Evolutionary conservation across 208 protist species (phyloP).

Genomic region (Histomonas meleagridis): DNA sequence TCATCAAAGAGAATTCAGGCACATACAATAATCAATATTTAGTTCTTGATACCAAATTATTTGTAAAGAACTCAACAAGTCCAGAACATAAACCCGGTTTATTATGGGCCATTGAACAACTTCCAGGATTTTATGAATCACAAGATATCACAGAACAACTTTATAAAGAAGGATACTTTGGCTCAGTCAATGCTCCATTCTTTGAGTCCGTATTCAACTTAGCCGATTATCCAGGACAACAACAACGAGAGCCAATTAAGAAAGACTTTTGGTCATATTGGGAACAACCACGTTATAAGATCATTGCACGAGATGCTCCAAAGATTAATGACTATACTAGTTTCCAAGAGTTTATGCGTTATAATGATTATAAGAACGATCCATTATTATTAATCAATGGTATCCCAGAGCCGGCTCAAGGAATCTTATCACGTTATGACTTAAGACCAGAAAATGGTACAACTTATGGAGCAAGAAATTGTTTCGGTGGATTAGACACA

Average conservation of each 20-base stretch:
- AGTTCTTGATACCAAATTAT: background rate
- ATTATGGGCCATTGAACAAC: background rate
- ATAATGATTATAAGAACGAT: background rate
- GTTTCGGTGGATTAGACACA: background rate
- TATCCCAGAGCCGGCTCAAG: background rate
- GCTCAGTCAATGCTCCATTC: slow-evolving; percentile 1
- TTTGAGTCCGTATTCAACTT: background rate
- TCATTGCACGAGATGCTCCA: background rate
- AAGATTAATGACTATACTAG: background rate
- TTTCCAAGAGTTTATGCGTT: slow-evolving; percentile 7
- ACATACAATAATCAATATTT: slow-evolving; percentile 29
- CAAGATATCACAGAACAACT: slow-evolving; percentile 22
- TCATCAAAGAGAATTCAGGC: slow-evolving; percentile 1
- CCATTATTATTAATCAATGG: background rate
- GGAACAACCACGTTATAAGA: background rate
- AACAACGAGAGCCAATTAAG: background rate
- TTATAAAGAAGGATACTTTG: background rate
- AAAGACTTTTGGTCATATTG: background rate
- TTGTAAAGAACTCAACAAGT: too few species aligned
- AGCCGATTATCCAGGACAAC: background rate
- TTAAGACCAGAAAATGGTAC: background rate
- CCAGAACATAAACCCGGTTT: background rate
- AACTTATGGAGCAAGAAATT: background rate
- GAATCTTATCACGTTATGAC: slow-evolving; percentile 18
- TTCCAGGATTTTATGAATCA: background rate